Evolutionary conservation across 2,329 filamentous ascomycete species (phyloP).

Genomic region (Alternaria conjuncta): DNA sequence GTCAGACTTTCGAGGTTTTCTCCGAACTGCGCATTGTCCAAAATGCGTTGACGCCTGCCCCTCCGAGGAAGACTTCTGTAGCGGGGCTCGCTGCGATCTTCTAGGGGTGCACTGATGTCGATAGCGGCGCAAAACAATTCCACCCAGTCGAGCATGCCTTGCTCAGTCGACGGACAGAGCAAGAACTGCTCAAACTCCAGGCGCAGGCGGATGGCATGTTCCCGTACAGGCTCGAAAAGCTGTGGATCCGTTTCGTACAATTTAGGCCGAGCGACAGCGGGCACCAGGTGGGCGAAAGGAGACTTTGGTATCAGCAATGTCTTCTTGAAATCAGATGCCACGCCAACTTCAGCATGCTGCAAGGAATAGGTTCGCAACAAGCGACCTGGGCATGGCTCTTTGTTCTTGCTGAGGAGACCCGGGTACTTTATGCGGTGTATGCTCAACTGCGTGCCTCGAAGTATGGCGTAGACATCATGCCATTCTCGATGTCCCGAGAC

Average conservation of each 20-base stretch:
- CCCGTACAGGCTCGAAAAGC: conserved; percentile 53
- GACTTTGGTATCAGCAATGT: conserved; percentile 51
- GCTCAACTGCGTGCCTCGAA: conserved; percentile 72
- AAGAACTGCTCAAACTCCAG: conserved; percentile 77
- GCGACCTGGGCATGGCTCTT: conserved; percentile 62
- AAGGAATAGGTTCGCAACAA: conserved; percentile 73
- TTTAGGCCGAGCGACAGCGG: conserved; percentile 47
- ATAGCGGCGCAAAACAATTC: conserved; percentile 73
- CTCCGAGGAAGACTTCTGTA: conserved; percentile 57
- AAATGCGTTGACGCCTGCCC: conserved; percentile 46
- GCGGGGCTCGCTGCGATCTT: conserved; percentile 64
- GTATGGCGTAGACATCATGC: conserved; percentile 66
- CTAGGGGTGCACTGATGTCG: conserved; percentile 72
- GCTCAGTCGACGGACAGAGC: conserved; percentile 68
- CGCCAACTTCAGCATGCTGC: conserved; percentile 75
- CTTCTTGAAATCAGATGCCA: conserved; percentile 76
- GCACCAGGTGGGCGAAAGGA: conserved; percentile 55
- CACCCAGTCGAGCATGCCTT: conserved; percentile 72
- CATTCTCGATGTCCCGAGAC: conserved; percentile 68
- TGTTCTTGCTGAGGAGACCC: conserved; percentile 50
- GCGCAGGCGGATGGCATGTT: conserved; percentile 73
- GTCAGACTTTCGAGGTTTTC: conserved; percentile 43
- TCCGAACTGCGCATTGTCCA: conserved; percentile 39
- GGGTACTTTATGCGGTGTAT: conserved; percentile 69
- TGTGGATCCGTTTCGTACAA: conserved; percentile 55